Base-by-base conservation (phyloP, 371 early-diverging fungal genomes). In the Rhizopus stolonifer region DNA sequence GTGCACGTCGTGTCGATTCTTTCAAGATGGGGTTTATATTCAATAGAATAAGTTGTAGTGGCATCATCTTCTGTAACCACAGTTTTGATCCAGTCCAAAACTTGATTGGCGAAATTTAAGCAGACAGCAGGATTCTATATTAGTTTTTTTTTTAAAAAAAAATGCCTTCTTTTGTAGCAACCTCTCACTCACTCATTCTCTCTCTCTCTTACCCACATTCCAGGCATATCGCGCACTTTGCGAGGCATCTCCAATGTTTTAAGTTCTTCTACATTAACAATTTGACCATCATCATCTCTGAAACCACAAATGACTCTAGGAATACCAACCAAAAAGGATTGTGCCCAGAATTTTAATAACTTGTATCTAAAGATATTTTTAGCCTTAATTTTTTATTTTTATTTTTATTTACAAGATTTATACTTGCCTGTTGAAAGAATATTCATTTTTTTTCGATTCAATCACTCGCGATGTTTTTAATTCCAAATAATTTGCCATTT, bases 271-370 rank as follows among this genome's bases (percentile, higher is more conserved):
- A 93, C 52, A 0, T 52, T 48, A 2, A 69, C 49, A 6, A 95
- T 51, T 8, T 62, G 53, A 4, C 90, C 92, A 38, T 82, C 64
- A 58, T 92, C 86, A 58, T 92, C 88, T 43, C 95, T 83, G 60
- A 87, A 96, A 0, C 95, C 97, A 29, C 93, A 80, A 29, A 92
- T 80, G 9, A 95, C 78, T 2, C 68, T 73, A 0, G 91, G 92
- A 4, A 94, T 83, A 2, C 95, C 97, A 1, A 92, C 87, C 4
- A 96, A 69, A 67, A 89, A 95, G 4, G 93, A 94, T 68, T 96
- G 95, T 4, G 92, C 90, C 91, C 94, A 96, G 49, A 91, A 88
- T 56, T 89, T 89, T 1, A 94, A 54, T 48, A 96, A 73, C 64
- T 96, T 96, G 67, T 74, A 79, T 25, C 91, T n/a, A n/a, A n/a